Evolutionary conservation across 495 filamentous ascomycete species (phyloP).

Genomic region (Cercophora samala): DNA sequence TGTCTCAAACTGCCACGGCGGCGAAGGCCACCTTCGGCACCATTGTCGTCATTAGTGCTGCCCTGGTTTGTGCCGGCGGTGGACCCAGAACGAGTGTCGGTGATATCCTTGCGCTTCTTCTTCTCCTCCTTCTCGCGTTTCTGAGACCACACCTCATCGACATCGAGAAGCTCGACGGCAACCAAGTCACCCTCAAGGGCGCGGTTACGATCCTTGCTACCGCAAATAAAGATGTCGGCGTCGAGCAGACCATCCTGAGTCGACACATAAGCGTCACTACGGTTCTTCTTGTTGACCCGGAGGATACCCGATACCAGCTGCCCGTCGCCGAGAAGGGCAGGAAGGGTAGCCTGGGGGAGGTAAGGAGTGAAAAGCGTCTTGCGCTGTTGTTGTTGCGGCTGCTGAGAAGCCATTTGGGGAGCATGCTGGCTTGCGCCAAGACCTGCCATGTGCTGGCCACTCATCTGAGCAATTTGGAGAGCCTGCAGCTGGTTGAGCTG

Average conservation of each 20-base stretch:
- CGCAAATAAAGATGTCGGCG: conserved; percentile 98
- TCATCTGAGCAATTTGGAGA: conserved; percentile 81
- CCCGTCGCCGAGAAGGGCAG: conserved; percentile 84
- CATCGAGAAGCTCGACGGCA: conserved; percentile 92
- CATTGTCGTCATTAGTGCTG: conserved; percentile 64
- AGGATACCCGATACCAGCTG: conserved; percentile 95
- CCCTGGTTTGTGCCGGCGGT: conserved; percentile 69
- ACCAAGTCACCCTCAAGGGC: conserved; percentile 94
- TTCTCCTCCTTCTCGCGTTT: conserved; percentile 99
- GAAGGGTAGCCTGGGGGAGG: conserved; percentile 89
- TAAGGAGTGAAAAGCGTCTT: conserved; percentile 99
- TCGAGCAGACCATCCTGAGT: conserved; percentile 82
- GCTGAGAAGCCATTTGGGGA: conserved; percentile 60
- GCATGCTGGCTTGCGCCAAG: conserved; percentile 76
- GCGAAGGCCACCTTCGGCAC: conserved; percentile 76
- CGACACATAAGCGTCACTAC: conserved; percentile 95
- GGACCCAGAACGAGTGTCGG: conserved; percentile 76
- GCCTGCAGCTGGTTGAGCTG: conserved; percentile 90
- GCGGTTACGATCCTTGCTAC: conserved; percentile 96
- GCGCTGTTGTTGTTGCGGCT: conserved; percentile 85
- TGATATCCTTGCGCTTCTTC: conserved; percentile 99
- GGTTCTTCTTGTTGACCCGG: conserved; percentile 98
- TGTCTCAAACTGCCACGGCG: conserved; percentile 92
- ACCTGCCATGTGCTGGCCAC: conserved; percentile 65
- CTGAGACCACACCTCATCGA: conserved; percentile 97